Evolutionary conservation across 768 basidiomycete species (phyloP).

Genomic region (Podaxis rugospora): DNA sequence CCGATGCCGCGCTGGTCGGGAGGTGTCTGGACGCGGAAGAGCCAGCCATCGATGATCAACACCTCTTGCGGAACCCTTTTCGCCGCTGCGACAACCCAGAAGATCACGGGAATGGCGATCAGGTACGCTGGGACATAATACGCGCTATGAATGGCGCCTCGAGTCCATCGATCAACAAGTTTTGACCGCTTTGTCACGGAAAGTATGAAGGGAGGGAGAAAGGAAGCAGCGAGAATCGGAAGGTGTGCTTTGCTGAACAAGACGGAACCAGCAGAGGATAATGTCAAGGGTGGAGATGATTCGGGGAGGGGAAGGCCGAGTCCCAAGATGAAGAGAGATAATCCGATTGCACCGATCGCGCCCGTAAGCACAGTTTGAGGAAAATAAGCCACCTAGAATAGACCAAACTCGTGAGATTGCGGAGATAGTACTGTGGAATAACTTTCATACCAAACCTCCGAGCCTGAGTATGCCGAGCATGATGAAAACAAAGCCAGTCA

Average conservation of each 20-base stretch:
- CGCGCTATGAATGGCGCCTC: conserved; percentile 16
- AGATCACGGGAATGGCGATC: conserved; percentile 14
- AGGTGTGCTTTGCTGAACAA: conserved; percentile 16
- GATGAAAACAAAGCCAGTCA: conserved; percentile 18
- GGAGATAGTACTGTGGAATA: background rate
- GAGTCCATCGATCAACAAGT: conserved; percentile 13
- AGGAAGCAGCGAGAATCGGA: conserved; percentile 17
- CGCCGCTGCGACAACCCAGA: conserved; percentile 16
- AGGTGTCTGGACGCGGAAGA: conserved; percentile 17
- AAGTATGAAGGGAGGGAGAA: conserved; percentile 18
- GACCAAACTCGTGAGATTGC: background rate
- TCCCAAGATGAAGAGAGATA: conserved; percentile 19
- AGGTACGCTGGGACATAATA: conserved; percentile 18
- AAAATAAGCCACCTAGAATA: conserved; percentile 20
- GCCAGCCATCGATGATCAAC: conserved; percentile 14
- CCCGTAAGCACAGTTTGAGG: conserved; percentile 21
- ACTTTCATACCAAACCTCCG: conserved; percentile 15
- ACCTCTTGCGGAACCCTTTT: background rate
- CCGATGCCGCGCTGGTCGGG: conserved; percentile 12
- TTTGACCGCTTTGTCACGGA: conserved; percentile 16
- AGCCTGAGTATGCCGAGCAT: conserved; percentile 18
- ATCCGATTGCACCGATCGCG: conserved; percentile 19
- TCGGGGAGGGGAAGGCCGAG: conserved; percentile 9
- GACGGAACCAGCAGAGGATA: conserved; percentile 13
- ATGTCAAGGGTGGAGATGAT: conserved; percentile 10